Evolutionary conservation across 2,329 filamentous ascomycete species (phyloP), one percentile per base, ranked within the genome.

Genomic region (Xylaria sp.): DNA sequence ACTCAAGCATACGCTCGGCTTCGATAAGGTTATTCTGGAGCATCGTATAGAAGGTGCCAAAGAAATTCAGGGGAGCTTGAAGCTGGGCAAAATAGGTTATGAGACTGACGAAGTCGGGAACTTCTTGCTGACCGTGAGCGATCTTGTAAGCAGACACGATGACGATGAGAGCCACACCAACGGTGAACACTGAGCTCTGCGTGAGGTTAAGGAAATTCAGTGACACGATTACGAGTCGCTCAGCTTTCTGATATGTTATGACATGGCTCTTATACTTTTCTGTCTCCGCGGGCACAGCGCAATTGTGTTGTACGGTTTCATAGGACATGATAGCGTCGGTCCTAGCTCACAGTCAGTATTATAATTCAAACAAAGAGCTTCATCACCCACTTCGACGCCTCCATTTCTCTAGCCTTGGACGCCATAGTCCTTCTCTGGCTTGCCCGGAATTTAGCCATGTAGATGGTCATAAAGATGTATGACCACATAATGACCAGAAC

Each of bases 301-400:
- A 89, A 79, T 90, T 90, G 76, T 90, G 89, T 72, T 90, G 89
- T 54, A 90, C 88, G 1, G 88, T 90, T 69, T 85, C 84, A 66
- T 84, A 86, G 0, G 84, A 83, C 73, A 85, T 78, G 51, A 86
- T 82, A 2, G 84, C 81, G 72, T 86, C 84, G 0, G 81, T 85
- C 59, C 78, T 81, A 52, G 66, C 34, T 60, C 6, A 39, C 5
- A 31, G 65, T 74, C n/a, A 71, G 63, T 20, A 48, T 25, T 13
- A 1, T n/a, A 46, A 2, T 10, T 46, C 23, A 23, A 23, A 50
- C 6, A 1, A 12, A 31, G 13, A 12, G 28, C 13, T 10, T 48
- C 25, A 8, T 20, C 2, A 72, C 76, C 65, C 69, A 80, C 80
- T 84, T 84, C 67, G 81, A 79, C 7, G 83, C 84, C 54, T 86